These are phyloP conservation scores for Cercophora sp. DNA, from an alignment of 495 filamentous ascomycete species.

Conservation along the genomic window DNA sequence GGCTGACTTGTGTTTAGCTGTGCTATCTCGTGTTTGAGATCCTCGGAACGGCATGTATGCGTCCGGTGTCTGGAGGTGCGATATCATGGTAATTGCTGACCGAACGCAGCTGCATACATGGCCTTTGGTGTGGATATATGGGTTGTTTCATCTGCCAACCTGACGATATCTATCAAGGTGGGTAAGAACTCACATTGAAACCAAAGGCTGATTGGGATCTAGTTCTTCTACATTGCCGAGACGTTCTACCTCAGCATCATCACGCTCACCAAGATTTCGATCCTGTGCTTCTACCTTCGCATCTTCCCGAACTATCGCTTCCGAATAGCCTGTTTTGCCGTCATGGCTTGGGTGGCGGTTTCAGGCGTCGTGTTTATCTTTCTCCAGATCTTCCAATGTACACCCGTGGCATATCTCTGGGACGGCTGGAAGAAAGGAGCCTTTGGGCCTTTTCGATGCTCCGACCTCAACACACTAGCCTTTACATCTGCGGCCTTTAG, in stretches of 20 bases:
- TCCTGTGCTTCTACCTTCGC: slow-evolving; percentile 50
- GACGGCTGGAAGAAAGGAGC: slow-evolving; percentile 30
- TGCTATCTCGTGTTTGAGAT: slow-evolving; percentile 13
- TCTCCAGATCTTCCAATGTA: slow-evolving; percentile 40
- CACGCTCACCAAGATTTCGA: slow-evolving; percentile 44
- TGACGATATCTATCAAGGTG: slow-evolving; percentile 20
- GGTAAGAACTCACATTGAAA: neutral
- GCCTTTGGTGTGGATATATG: slow-evolving; percentile 26
- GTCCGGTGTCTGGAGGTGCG: too few relatives aligned
- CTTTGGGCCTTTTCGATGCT: slow-evolving; percentile 29
- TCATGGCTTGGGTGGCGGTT: slow-evolving; percentile 32
- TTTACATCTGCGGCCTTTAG: slow-evolving; percentile 32
- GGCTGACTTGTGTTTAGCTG: slow-evolving; percentile 3
- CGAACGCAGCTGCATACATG: slow-evolving; percentile 10
- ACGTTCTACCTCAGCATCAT: slow-evolving; percentile 38
- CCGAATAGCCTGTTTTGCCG: slow-evolving; percentile 29
- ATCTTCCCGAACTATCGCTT: slow-evolving; percentile 44
- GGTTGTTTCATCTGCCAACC: slow-evolving; percentile 11
- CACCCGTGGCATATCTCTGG: slow-evolving; percentile 38
- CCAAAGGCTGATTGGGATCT: slow-evolving; percentile 1
- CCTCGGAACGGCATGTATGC: slow-evolving; percentile 3
- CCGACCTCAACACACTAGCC: slow-evolving; percentile 32
- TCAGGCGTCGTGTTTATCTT: slow-evolving; percentile 32
- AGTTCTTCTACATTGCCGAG: slow-evolving; percentile 39
- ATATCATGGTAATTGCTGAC: too few relatives aligned